phyloP scores from a whole-genome alignment of 2,329 filamentous ascomycete genomes.

The Pseudogymnoascus sp. region DNA sequence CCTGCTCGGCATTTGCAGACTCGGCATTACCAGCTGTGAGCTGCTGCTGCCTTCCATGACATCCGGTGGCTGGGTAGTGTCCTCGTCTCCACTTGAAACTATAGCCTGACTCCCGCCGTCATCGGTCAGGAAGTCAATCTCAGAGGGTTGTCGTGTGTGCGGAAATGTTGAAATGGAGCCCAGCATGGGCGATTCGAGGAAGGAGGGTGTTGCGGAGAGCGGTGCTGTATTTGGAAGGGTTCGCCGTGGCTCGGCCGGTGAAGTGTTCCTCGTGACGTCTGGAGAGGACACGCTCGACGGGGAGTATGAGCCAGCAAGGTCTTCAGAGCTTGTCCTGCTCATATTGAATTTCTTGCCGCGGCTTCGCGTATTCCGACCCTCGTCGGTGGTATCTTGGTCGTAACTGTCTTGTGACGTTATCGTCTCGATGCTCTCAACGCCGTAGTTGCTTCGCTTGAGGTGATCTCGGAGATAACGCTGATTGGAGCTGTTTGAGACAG shows the following conservation, averaged over 20 bases:
- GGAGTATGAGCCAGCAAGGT: conserved; percentile 25
- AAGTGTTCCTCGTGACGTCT: conserved; percentile 31
- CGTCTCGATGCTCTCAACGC: conserved; percentile 31
- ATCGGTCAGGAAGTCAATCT: conserved; percentile 44
- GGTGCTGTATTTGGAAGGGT: conserved; percentile 30
- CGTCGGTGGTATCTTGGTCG: conserved; percentile 23
- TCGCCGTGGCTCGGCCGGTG: conserved; percentile 24
- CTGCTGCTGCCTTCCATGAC: conserved; percentile 46
- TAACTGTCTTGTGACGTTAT: conserved; percentile 29
- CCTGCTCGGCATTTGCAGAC: conserved; percentile 81
- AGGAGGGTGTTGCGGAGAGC: conserved; percentile 40
- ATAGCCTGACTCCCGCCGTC: conserved; percentile 35
- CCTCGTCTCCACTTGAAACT: conserved; percentile 29
- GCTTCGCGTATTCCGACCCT: conserved; percentile 14
- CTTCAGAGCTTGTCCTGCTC: conserved; percentile 21
- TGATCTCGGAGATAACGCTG: conserved; percentile 31
- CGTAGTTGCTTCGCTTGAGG: conserved; percentile 30
- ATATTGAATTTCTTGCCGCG: conserved; percentile 7
- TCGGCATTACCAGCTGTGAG: conserved; percentile 95
- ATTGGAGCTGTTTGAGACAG: conserved; percentile 24
- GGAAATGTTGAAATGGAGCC: conserved; percentile 42
- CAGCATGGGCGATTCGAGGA: conserved; percentile 37
- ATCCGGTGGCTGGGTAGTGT: conserved; percentile 32
- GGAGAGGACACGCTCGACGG: conserved; percentile 29
- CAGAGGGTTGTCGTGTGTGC: conserved; percentile 48